Base-by-base conservation (phyloP, 2,329 filamentous ascomycete species). In the Zymoseptoria brevis region DNA sequence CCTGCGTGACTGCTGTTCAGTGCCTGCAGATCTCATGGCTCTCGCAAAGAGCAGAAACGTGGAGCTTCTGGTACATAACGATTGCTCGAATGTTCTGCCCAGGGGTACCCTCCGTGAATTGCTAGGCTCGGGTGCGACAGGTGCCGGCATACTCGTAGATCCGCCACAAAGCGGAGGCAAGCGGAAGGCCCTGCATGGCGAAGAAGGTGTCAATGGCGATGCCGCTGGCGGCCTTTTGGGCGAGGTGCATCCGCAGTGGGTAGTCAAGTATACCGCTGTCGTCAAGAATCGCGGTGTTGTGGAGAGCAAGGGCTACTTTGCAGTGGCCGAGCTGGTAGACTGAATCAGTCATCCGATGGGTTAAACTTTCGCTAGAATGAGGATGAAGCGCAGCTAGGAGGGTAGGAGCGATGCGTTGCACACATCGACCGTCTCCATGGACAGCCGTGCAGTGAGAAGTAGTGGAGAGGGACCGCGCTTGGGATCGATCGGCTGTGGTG, bases 281-380 rank as follows among this genome's bases (percentile, higher is more conserved):
- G 90, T 97, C 49, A 88, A 89, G 73, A 88, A 97, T 72, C 82
- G 94, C 57, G 94, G 94, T 13, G 94, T 99, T 8, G 93, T 99
- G 65, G 94, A 99, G 79, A 96, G 94, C 72, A 99, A 97, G 79
- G 94, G 94, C 7, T 97, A 96, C 75, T 96, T 96, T 78, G 93
- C 93, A 1, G 85, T 86, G 19, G 93, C 92, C 2, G 87, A 90
- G 35, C 41, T 66, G 24, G 22, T n/a, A 29, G 11, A 53, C 4
- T 51, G 51, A 53, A 6, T 13, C 50, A 29, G 26, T 29, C 26
- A 29, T 29, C 35, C 4, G 35, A 45, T 6, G 16, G 35, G 5
- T 1, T 45, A 11, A 45, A 16, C 16, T 45, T 7, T 29, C 1
- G 26, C 26, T 29, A 8, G 26, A 8, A 29, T 8, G 2, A 29